Evolutionary conservation across 75 land plant genomes (phyloP).

Genomic region (Pinus taeda): DNA sequence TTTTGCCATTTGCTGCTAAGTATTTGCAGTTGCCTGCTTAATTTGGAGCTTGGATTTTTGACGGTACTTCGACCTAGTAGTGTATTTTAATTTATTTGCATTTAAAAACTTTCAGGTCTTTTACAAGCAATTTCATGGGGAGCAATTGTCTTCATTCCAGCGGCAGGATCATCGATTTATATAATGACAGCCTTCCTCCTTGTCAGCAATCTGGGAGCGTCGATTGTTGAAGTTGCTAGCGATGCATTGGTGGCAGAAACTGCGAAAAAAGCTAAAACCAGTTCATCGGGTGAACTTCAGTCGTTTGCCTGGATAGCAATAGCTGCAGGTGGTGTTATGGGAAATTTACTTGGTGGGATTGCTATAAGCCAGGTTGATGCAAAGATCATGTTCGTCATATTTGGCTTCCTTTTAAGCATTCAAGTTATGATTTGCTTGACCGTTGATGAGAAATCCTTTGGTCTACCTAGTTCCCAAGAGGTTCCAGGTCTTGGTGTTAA

Average conservation of each 20-base stretch:
- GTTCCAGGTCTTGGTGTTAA: slow-evolving; percentile 12
- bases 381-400: slow-evolving; percentile 52
- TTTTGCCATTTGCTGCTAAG: not conserved
- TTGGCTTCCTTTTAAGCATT: slow-evolving; percentile 41
- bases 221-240: slow-evolving; percentile 87
- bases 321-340: slow-evolving; percentile 69
- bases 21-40: not conserved
- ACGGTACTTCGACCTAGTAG: not conserved
- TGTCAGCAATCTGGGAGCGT: slow-evolving; percentile 84
- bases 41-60: not conserved
- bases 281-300: slow-evolving; percentile 76
- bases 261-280: slow-evolving; percentile 35
- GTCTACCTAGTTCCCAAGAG: slow-evolving; percentile 26
- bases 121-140: slow-evolving; percentile 88
- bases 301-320: slow-evolving; percentile 83
- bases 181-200: slow-evolving; percentile 59
- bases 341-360: slow-evolving; percentile 74
- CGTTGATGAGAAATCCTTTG: slow-evolving; percentile 50
- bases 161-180: slow-evolving; percentile 39
- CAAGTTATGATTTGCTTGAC: slow-evolving; percentile 49
- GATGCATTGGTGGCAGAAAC: slow-evolving; percentile 90
- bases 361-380: slow-evolving; percentile 40
- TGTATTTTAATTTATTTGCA: not conserved
- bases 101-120: slow-evolving; percentile 42
- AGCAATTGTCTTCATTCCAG: slow-evolving; percentile 44